Percentiles rank a stretch among this genome's conserved stretches.
Evolutionary conservation across 2,329 filamentous ascomycete genomes (phyloP).

Genomic region (Colletotrichum simmondsii): DNA sequence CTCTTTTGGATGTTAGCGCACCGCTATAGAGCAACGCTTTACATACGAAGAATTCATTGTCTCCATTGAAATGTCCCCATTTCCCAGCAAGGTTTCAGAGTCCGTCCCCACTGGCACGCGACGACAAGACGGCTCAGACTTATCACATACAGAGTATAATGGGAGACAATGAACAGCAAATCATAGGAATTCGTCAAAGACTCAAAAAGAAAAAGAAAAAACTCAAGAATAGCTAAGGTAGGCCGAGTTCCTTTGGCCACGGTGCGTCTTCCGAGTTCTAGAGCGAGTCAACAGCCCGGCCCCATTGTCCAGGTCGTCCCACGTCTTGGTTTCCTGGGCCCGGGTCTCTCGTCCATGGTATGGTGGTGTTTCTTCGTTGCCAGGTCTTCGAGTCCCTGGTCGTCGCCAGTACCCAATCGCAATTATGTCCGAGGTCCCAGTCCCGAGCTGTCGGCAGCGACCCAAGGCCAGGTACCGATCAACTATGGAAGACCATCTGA

Average conservation of each 20-base stretch:
- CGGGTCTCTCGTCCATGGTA: neutral
- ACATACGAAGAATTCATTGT: slow-evolving; percentile 27
- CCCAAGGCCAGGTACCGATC: neutral
- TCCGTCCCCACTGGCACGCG: slow-evolving; percentile 28
- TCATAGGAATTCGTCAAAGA: neutral
- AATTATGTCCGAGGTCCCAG: neutral
- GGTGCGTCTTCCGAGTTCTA: slow-evolving; percentile 17
- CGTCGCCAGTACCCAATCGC: slow-evolving; percentile 10
- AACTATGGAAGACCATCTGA: neutral
- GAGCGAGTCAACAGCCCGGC: slow-evolving; percentile 33
- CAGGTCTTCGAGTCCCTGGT: slow-evolving; percentile 9
- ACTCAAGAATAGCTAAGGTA: neutral
- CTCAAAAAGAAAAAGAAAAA: neutral
- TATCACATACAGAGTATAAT: no score
- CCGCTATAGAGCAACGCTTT: slow-evolving; percentile 17
- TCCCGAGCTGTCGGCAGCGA: slow-evolving; percentile 7
- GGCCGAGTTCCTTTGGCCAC: neutral
- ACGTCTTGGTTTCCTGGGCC: slow-evolving; percentile 9
- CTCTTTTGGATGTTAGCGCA: slow-evolving; percentile 22
- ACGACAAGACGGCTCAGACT: slow-evolving; percentile 7
- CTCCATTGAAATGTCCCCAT: slow-evolving; percentile 18
- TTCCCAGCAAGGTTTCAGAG: neutral
- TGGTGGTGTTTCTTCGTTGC: slow-evolving; percentile 9
- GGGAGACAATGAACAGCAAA: neutral
- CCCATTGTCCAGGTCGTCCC: slow-evolving; percentile 20